These are phyloP conservation scores for Eustoma russellianum DNA, from an alignment of 257 asterid species.

Conservation along the genomic window DNA sequence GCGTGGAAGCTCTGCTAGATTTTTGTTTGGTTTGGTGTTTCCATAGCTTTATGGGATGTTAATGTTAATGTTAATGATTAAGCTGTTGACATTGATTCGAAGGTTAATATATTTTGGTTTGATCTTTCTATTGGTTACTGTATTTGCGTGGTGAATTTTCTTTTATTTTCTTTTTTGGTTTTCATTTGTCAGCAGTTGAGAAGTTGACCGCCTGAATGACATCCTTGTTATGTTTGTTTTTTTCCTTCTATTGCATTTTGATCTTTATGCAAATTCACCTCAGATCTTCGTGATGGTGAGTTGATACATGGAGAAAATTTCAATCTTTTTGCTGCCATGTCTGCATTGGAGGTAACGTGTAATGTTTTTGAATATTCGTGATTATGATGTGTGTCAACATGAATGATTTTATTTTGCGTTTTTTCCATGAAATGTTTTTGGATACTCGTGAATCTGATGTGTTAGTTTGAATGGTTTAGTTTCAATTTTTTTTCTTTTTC, in stretches of 20 bases:
- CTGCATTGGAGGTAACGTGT: slow-evolving; percentile 88
- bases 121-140: no score
- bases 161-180: no score
- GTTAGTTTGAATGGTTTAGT: neutral
- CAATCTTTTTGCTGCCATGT: slow-evolving; percentile 97
- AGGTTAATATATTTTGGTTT: no score
- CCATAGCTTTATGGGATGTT: no score
- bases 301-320: slow-evolving; percentile 80
- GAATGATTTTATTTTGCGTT: neutral
- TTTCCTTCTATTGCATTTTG: neutral
- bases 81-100: no score
- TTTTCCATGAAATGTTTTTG: neutral
- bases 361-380: neutral
- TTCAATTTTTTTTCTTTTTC: neutral
- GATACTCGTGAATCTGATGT: neutral
- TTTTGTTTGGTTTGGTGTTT: no score
- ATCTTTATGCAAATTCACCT: neutral
- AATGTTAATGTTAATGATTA: no score
- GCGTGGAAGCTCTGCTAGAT: no score
- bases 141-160: no score
- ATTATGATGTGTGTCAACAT: neutral
- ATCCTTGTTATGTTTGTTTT: neutral
- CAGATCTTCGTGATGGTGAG: slow-evolving; percentile 88
- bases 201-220: no score
- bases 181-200: no score